Base-by-base conservation (phyloP, 441 rosid species). In the Populus hybrid region DNA sequence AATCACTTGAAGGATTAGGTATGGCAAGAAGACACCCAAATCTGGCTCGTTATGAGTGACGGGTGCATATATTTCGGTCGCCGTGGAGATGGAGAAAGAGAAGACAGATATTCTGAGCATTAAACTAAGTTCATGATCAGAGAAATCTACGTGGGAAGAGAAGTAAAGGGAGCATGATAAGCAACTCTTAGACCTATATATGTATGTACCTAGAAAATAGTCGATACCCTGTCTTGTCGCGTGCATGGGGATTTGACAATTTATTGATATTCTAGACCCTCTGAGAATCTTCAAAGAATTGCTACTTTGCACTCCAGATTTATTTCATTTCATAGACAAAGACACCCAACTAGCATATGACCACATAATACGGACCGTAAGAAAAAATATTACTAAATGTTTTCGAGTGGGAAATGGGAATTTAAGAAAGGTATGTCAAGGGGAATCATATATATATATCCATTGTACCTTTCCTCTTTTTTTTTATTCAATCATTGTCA, bases 171-270 rank as follows among this genome's bases (percentile, higher is more conserved):
- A 53, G 75, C 50, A 65, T 7, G 31, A 77, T 67, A 40, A 59
- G 69, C 21, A 69, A 74, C 53, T 64, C 69, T 50, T 6, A 61
- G 16, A 69, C 79, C 76, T 80, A 74, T 73, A 40, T 82, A 71
- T 42, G 12, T 65, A 64, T 61, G 8, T 26, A 68, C 40, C 45
- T 76, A 42, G 77, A 71, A 75, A 75, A 72, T 50, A 33, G 7
- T 81, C 73, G 38, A 76, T 73, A 63, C 73, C 73, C 79, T 80
- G 88, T 84, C 87, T 69, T 78, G 78, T 80, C 78, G 63, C 72
- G 35, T 83, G 87, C 92, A 81, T 81, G 83, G 81, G 81, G 88
- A 83, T 89, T 87, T 87, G 90, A 89, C 92, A 85, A 74, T 79
- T 74, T 72, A 69, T 78, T 45, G 56, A 14, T 83, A 38, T 79